A percentile compares a stretch with the other conserved stretches of the same genome.
phyloP scores from a whole-genome alignment of 352 stramenopile genomes.

The Phytopythium helicoides region DNA sequence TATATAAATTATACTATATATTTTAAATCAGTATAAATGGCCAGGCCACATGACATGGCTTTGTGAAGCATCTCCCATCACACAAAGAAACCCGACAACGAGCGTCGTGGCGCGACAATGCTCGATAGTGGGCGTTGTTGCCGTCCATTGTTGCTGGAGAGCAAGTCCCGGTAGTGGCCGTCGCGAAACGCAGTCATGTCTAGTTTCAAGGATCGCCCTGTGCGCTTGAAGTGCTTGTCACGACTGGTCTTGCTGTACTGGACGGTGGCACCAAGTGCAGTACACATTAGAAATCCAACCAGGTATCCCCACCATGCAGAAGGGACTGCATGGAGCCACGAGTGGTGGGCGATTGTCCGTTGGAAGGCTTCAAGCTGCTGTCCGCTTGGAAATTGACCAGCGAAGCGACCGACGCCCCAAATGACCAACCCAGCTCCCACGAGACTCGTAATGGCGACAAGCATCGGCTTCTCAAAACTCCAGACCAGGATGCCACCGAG shows the following conservation, averaged over 20 bases:
- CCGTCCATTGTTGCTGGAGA: not conserved
- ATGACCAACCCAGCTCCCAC: slow-evolving; percentile 21
- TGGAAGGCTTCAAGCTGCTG: slow-evolving; percentile 21
- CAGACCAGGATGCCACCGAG: slow-evolving; percentile 33
- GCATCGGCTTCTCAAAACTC: slow-evolving; percentile 40
- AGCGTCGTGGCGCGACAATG: not conserved
- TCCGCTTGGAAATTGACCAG: slow-evolving; percentile 35
- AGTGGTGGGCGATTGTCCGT: slow-evolving; percentile 9
- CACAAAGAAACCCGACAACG: slow-evolving; percentile 3
- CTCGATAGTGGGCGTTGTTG: not conserved
- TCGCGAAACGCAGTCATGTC: not conserved
- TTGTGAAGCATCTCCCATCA: not conserved
- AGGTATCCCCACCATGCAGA: slow-evolving; percentile 49
- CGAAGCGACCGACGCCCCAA: slow-evolving; percentile 48
- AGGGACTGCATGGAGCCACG: slow-evolving; percentile 34
- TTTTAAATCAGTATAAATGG: not conserved
- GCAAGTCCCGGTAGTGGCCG: slow-evolving; percentile 3
- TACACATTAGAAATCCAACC: slow-evolving; percentile 28
- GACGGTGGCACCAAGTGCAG: slow-evolving; percentile 27
- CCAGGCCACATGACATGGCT: not conserved
- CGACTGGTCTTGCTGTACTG: slow-evolving; percentile 32
- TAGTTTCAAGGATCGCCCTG: slow-evolving; percentile 4
- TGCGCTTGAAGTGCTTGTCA: slow-evolving; percentile 15
- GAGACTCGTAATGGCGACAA: slow-evolving; percentile 38
- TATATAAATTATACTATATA: not conserved